Conservation (phyloP, 805 yeast genomes). For the Hanseniaspora clermontiae region DNA sequence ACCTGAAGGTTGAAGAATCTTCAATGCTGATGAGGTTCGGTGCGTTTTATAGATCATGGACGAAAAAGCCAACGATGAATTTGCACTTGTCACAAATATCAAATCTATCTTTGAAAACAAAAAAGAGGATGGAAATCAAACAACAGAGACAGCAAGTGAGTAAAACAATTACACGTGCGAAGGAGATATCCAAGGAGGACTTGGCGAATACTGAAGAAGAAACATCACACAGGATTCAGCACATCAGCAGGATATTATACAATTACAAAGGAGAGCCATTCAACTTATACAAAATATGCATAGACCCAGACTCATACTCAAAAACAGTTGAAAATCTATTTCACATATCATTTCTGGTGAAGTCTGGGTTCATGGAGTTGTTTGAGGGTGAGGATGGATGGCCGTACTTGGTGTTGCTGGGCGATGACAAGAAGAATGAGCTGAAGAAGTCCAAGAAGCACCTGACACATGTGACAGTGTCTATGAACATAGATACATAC, state of each 20-base stretch:
- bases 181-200: conserved; percentile 40
- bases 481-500: conserved; percentile 61
- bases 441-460: conserved; percentile 23
- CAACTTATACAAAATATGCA: conserved; percentile 50
- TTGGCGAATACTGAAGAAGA: conserved; percentile 42
- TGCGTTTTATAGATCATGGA: conserved; percentile 10
- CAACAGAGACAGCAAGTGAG: neutral
- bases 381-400: conserved; percentile 39
- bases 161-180: conserved; percentile 39
- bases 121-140: conserved; percentile 28
- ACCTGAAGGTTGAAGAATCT: neutral
- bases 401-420: conserved; percentile 31
- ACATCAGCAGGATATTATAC: conserved; percentile 35
- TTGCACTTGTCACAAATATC: conserved; percentile 3
- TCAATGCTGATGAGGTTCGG: conserved; percentile 9
- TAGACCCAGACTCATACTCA: conserved; percentile 65
- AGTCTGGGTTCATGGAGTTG: conserved; percentile 53
- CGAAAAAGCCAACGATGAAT: neutral
- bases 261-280: conserved; percentile 32
- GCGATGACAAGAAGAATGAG: conserved; percentile 20
- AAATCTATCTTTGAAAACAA: conserved; percentile 18
- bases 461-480: conserved; percentile 57
- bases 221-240: conserved; percentile 52
- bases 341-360: conserved; percentile 64
- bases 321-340: conserved; percentile 78